A percentile compares a stretch with the other conserved stretches of the same genome.
Evolutionary conservation across 108 stramenopile species (phyloP).

Genomic region (Craspedostauros australis): DNA sequence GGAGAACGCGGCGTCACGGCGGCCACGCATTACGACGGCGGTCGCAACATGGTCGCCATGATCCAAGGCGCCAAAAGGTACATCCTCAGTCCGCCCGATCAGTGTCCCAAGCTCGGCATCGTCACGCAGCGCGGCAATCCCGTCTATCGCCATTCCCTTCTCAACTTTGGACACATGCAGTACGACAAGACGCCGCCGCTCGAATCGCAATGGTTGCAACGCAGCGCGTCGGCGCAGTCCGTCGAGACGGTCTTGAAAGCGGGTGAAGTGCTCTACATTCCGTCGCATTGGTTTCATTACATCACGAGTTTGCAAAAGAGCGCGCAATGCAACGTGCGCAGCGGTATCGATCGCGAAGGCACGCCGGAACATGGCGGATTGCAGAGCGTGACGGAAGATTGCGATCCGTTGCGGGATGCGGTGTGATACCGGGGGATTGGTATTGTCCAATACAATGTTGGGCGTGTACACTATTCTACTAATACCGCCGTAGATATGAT

Average conservation of each 20-base stretch:
- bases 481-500: too few species aligned
- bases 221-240: conserved; percentile 35
- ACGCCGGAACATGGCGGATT: conserved; percentile 52
- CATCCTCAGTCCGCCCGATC: conserved; percentile 78
- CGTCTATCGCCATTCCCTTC: conserved; percentile 80
- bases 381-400: conserved; percentile 6
- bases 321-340: conserved; percentile 90
- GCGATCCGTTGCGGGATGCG: too few species aligned
- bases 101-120: conserved; percentile 77
- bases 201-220: conserved; percentile 65
- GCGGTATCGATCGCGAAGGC: conserved; percentile 54
- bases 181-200: conserved; percentile 36
- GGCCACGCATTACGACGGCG: conserved; percentile 92
- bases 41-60: conserved; percentile 93
- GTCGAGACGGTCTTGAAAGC: conserved; percentile 82
- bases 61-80: conserved; percentile 92
- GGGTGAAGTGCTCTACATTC: conserved; percentile 89
- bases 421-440: too few species aligned
- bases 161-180: conserved; percentile 71
- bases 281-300: conserved; percentile 93
- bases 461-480: too few species aligned
- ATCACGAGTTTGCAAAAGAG: conserved; percentile 82
- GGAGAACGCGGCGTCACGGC: conserved; percentile 88
- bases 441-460: too few species aligned
- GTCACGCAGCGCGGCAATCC: conserved; percentile 48